Conservation (phyloP, 2,329 filamentous ascomycete genomes). For the Trichoderma sp. region DNA sequence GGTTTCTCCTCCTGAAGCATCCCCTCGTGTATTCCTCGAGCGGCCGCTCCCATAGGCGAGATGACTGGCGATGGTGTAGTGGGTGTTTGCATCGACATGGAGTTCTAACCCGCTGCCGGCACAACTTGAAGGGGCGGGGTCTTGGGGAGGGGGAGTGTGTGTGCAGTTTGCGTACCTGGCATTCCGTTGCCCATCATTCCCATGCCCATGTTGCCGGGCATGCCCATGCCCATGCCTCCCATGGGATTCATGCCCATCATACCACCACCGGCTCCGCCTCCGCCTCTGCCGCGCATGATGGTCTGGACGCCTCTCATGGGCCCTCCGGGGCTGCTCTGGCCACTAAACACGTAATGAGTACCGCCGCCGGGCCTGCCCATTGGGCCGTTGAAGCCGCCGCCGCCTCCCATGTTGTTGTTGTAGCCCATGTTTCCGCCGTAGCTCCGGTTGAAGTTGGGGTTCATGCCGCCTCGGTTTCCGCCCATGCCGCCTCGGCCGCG, state of each 20-base stretch:
- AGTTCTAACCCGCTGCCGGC: conserved; percentile 16
- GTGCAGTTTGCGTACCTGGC: conserved; percentile 38
- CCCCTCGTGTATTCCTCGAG: background rate
- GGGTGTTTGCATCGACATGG: background rate
- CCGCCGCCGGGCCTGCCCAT: conserved; percentile 55
- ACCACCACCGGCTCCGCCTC: conserved; percentile 54
- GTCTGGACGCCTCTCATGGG: conserved; percentile 56
- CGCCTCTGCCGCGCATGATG: conserved; percentile 53
- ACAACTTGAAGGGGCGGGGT: conserved; percentile 19
- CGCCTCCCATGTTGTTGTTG: conserved; percentile 50
- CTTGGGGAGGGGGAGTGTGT: conserved; percentile 24
- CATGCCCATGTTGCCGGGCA: conserved; percentile 63
- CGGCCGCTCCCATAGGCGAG: background rate
- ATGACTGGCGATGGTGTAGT: background rate
- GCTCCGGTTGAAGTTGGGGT: conserved; percentile 50
- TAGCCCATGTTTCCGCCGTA: conserved; percentile 41
- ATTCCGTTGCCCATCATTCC: conserved; percentile 47
- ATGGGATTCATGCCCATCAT: conserved; percentile 55
- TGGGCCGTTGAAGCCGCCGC: conserved; percentile 50
- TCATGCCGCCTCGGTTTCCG: conserved; percentile 51
- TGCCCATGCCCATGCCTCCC: conserved; percentile 56
- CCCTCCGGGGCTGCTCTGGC: conserved; percentile 39
- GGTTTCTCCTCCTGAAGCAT: background rate
- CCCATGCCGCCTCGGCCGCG: conserved; percentile 55
- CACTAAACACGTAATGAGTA: conserved; percentile 55